Evolutionary conservation across 2,329 filamentous ascomycete genomes (phyloP).

Genomic region (Scorias spongiosa): DNA sequence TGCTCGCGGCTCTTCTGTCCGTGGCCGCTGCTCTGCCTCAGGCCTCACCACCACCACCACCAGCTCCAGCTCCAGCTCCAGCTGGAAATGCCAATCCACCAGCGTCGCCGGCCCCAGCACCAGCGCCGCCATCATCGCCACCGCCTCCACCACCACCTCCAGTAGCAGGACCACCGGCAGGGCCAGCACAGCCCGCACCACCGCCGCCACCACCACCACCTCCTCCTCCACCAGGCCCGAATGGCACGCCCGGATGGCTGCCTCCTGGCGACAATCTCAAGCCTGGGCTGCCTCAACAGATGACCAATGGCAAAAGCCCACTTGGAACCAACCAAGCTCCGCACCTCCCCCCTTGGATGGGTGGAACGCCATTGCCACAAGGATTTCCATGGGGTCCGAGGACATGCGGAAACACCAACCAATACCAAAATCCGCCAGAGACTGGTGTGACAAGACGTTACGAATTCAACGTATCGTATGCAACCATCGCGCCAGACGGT

Average conservation of each 20-base stretch:
- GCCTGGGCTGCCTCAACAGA: constrained; percentile 8
- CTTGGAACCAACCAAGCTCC: constrained; percentile 14
- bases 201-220: too few relatives aligned
- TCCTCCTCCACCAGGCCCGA: too few relatives aligned
- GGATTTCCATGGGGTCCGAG: constrained; percentile 14
- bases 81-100: too few relatives aligned
- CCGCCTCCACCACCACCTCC: too few relatives aligned
- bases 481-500: constrained; percentile 20
- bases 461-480: constrained; percentile 16
- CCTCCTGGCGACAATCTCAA: constrained; percentile 1
- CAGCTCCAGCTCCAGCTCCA: too few relatives aligned
- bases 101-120: too few relatives aligned
- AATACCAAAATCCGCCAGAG: constrained; percentile 13
- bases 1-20: too few relatives aligned
- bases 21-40: too few relatives aligned
- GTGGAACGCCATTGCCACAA: constrained; percentile 7
- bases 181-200: too few relatives aligned
- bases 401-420: constrained; percentile 14
- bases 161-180: too few relatives aligned
- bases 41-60: too few relatives aligned
- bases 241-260: constrained; percentile 3
- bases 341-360: constrained; percentile 9
- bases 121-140: too few relatives aligned
- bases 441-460: constrained; percentile 21
- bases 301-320: constrained; percentile 12